Conservation (phyloP, 2,329 filamentous ascomycete genomes). For the Pyrenochaeta sp. region DNA sequence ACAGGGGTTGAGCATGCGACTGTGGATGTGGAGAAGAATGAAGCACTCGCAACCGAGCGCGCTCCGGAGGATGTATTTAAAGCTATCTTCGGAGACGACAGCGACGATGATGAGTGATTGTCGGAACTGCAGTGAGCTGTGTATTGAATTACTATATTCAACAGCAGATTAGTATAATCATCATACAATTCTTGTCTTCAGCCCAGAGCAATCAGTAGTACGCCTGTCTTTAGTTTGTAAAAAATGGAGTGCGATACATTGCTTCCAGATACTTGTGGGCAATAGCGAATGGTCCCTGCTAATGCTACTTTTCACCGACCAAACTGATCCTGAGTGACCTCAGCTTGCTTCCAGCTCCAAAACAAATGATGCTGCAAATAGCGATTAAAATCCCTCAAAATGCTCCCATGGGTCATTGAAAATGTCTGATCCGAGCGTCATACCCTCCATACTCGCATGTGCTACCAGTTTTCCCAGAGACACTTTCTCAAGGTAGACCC, state of each 20-base stretch:
- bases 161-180: background rate
- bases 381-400: too few species aligned
- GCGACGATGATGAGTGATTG: slow-evolving; percentile 57
- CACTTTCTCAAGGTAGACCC: slow-evolving; percentile 55
- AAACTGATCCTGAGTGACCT: too few species aligned
- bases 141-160: background rate
- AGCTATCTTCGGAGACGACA: slow-evolving; percentile 92
- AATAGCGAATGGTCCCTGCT: too few species aligned
- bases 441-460: background rate
- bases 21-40: slow-evolving; percentile 78
- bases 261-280: too few species aligned
- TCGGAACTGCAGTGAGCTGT: background rate
- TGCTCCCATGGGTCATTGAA: too few species aligned
- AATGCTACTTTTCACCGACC: too few species aligned
- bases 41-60: slow-evolving; percentile 75
- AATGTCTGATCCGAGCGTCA: background rate
- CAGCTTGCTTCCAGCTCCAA: too few species aligned
- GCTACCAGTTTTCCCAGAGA: background rate
- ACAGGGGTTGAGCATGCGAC: slow-evolving; percentile 30
- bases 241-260: too few species aligned
- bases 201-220: too few species aligned
- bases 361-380: too few species aligned
- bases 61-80: slow-evolving; percentile 85
- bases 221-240: too few species aligned
- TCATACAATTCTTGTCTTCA: background rate